These are phyloP conservation scores for Ophiostoma populinum DNA, from an alignment of 2,329 filamentous ascomycete genomes.

Conservation along the genomic window DNA sequence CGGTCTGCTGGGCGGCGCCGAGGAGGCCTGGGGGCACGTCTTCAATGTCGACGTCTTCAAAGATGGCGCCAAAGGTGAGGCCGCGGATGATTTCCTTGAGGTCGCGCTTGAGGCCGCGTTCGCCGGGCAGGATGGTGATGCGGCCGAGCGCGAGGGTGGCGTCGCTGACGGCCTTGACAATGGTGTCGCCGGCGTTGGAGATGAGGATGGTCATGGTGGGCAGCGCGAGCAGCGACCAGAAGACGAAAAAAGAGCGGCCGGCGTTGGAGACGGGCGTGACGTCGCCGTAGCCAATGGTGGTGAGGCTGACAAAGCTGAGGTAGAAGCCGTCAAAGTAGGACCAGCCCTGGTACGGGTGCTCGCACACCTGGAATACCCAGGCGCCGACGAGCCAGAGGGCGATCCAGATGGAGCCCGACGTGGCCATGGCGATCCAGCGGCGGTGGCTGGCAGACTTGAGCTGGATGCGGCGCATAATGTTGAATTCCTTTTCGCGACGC, in stretches of 20 bases:
- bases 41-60: conserved; percentile 17
- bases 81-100: conserved; percentile 25
- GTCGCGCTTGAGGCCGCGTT: conserved; percentile 29
- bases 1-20: conserved; percentile 18
- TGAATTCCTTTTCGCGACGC: conserved; percentile 53
- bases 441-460: conserved; percentile 43
- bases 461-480: conserved; percentile 71
- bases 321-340: conserved; percentile 70
- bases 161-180: conserved; percentile 46
- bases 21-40: conserved; percentile 25
- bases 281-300: conserved; percentile 82
- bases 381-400: conserved; percentile 70
- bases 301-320: conserved; percentile 66
- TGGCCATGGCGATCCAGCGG: conserved; percentile 54
- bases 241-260: conserved; percentile 76
- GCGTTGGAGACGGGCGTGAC: conserved; percentile 58
- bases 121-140: conserved; percentile 42
- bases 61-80: conserved; percentile 26
- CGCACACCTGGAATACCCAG: conserved; percentile 45
- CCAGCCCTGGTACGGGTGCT: conserved; percentile 40
- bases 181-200: conserved; percentile 67
- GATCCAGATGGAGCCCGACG: conserved; percentile 51
- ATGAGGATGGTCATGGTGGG: conserved; percentile 81
- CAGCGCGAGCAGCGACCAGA: conserved; percentile 74
- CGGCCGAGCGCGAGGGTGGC: conserved; percentile 37